phyloP scores from a whole-genome alignment of 73 alveolate genomes.

The Paramecium octaurelia region DNA sequence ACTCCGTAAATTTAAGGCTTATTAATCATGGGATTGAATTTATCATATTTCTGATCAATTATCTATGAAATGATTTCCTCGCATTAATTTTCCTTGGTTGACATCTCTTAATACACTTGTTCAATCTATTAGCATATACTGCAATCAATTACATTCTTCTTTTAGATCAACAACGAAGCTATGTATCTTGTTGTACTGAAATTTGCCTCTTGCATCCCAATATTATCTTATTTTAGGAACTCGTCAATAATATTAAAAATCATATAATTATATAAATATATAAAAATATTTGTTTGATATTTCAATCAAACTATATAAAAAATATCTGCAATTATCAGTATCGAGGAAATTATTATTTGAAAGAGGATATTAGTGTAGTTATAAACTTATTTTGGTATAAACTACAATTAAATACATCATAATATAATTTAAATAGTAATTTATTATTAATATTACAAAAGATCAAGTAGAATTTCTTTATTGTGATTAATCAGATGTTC shows the following conservation, averaged over 20 bases:
- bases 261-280: neutral
- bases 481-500: neutral
- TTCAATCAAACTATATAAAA: neutral
- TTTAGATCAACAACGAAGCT: neutral
- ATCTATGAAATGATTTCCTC: neutral
- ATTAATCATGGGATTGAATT: neutral
- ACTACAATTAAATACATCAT: neutral
- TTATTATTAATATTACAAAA: neutral
- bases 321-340: neutral
- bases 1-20: conserved; percentile 26
- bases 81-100: conserved; percentile 1
- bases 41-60: neutral
- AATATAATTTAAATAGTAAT: neutral
- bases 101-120: neutral
- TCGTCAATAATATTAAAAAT: neutral
- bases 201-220: neutral
- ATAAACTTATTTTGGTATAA: neutral
- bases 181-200: conserved; percentile 27
- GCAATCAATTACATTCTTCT: neutral
- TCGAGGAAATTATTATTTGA: neutral
- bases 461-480: neutral
- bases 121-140: neutral
- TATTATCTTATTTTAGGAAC: neutral
- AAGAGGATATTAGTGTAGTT: neutral
- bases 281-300: neutral